Conservation (phyloP, 2,329 filamentous ascomycete species). For the Alternaria postmessia region DNA sequence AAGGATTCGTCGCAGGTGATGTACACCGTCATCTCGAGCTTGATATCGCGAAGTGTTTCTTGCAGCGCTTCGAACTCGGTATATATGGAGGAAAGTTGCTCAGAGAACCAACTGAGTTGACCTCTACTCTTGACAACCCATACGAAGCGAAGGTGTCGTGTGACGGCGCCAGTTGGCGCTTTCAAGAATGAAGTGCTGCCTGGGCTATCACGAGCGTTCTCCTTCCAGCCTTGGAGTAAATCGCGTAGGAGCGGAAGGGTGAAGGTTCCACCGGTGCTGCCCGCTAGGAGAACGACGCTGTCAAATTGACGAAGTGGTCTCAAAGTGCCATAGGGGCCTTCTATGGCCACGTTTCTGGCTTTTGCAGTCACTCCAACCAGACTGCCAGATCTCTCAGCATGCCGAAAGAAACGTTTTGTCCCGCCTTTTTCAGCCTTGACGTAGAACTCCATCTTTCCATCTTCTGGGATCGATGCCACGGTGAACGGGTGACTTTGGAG, state of each 20-base stretch:
- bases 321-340: slow-evolving; percentile 63
- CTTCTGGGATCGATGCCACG: slow-evolving; percentile 64
- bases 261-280: slow-evolving; percentile 68
- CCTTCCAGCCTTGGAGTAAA: slow-evolving; percentile 59
- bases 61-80: slow-evolving; percentile 54
- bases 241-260: slow-evolving; percentile 65
- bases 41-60: slow-evolving; percentile 48
- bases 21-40: slow-evolving; percentile 63
- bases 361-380: slow-evolving; percentile 18
- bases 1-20: slow-evolving; percentile 62
- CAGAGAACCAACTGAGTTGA: slow-evolving; percentile 62
- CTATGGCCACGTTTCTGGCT: slow-evolving; percentile 57
- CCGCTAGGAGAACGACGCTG: slow-evolving; percentile 66
- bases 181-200: slow-evolving; percentile 25
- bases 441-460: slow-evolving; percentile 65
- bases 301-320: slow-evolving; percentile 67
- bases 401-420: slow-evolving; percentile 60
- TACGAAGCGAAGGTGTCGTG: slow-evolving; percentile 62
- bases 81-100: slow-evolving; percentile 58
- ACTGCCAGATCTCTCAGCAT: slow-evolving; percentile 56
- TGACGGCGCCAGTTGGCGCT: slow-evolving; percentile 48
- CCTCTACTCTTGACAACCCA: slow-evolving; percentile 67
- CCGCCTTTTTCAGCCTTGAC: slow-evolving; percentile 63
- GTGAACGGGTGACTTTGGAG: slow-evolving; percentile 72
- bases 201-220: slow-evolving; percentile 29